These are phyloP conservation scores for Colletotrichum lindemuthianum DNA, from an alignment of 2,329 filamentous ascomycete genomes.

Conservation along the genomic window DNA sequence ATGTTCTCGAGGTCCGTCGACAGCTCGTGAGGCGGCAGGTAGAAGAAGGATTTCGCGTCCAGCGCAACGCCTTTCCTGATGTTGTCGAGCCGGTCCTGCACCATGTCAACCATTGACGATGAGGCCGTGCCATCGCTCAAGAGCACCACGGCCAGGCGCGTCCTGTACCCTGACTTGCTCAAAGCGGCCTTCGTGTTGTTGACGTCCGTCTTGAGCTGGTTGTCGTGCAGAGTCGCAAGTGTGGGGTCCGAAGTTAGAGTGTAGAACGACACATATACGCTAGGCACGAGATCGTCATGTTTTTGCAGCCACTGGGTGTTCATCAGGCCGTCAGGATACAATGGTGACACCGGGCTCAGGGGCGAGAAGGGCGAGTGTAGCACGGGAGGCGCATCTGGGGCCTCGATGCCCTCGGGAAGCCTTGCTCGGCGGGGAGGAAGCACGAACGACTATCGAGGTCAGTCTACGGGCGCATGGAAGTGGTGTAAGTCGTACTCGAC, in stretches of 20 bases:
- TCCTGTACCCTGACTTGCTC: slow-evolving; percentile 77
- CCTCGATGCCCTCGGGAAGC: slow-evolving; percentile 61
- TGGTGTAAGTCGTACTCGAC: slow-evolving; percentile 72
- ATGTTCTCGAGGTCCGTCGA: slow-evolving; percentile 77
- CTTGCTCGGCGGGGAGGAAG: slow-evolving; percentile 67
- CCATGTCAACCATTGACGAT: slow-evolving; percentile 65
- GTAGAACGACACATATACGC: slow-evolving; percentile 84
- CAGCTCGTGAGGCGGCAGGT: slow-evolving; percentile 79
- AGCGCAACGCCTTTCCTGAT: slow-evolving; percentile 83
- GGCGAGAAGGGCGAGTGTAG: slow-evolving; percentile 94
- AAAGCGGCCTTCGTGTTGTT: slow-evolving; percentile 78
- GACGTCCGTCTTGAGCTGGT: slow-evolving; percentile 88
- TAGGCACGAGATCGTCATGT: slow-evolving; percentile 85
- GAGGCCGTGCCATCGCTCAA: slow-evolving; percentile 70
- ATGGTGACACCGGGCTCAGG: slow-evolving; percentile 80
- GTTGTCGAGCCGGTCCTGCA: slow-evolving; percentile 76
- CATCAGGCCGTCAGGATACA: slow-evolving; percentile 92
- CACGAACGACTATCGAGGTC: slow-evolving; percentile 58
- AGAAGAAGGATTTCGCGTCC: slow-evolving; percentile 87
- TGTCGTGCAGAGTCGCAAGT: slow-evolving; percentile 83
- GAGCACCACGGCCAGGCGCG: slow-evolving; percentile 80
- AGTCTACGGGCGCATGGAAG: slow-evolving; percentile 40
- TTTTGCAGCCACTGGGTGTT: slow-evolving; percentile 86
- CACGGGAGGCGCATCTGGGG: slow-evolving; percentile 59
- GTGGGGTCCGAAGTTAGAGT: slow-evolving; percentile 76